phyloP scores from a whole-genome alignment of 2,329 filamentous ascomycete species.

The Aspergillus neoniger region DNA sequence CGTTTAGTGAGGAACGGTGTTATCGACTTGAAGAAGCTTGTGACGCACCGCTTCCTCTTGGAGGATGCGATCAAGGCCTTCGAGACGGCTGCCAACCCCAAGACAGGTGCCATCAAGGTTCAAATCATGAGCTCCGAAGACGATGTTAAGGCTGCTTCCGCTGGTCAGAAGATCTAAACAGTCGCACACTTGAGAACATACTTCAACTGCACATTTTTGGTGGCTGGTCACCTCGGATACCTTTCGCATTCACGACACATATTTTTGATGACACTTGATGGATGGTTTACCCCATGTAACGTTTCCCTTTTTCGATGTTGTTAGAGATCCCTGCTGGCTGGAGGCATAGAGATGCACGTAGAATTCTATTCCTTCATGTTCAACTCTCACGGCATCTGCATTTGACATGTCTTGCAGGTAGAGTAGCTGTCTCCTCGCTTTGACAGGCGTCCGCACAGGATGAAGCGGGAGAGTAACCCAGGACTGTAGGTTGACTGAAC shows the following conservation, averaged over 20 bases:
- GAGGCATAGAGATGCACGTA: constrained; percentile 23
- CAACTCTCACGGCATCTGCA: neutral
- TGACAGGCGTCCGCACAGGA: neutral
- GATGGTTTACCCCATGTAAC: constrained; percentile 16
- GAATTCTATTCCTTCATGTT: constrained; percentile 14
- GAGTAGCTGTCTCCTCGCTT: neutral
- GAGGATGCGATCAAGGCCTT: constrained; percentile 90
- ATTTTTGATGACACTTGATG: constrained; percentile 16
- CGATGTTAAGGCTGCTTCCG: constrained; percentile 39
- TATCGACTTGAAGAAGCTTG: constrained; percentile 75
- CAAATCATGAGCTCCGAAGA: constrained; percentile 66
- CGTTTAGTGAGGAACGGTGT: constrained; percentile 81
- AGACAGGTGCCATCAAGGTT: constrained; percentile 96
- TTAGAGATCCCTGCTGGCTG: constrained; percentile 21
- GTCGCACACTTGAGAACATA: neutral
- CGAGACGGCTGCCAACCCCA: constrained; percentile 81
- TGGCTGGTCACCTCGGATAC: constrained; percentile 16
- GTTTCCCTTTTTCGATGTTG: constrained; percentile 18
- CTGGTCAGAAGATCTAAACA: constrained; percentile 31
- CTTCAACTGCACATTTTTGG: constrained; percentile 14
- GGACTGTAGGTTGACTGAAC: neutral
- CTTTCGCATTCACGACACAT: constrained; percentile 12
- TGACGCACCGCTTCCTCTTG: constrained; percentile 82
- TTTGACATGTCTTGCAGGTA: neutral
- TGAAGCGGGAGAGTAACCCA: neutral